Conservation (phyloP, 805 yeast genomes). For the Candida incommunis region DNA sequence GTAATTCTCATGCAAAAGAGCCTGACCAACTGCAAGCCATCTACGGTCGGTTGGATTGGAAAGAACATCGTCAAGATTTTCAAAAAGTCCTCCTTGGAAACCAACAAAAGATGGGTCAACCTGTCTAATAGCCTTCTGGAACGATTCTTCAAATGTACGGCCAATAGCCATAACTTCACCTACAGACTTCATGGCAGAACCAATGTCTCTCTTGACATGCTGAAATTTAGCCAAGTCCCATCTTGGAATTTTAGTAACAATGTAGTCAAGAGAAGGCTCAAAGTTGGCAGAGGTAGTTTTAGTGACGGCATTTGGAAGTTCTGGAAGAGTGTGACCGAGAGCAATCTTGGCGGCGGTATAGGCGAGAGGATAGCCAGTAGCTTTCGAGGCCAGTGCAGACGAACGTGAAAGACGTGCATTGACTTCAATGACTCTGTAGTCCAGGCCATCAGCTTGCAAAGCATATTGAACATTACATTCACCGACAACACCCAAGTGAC, state of each 20-base stretch:
- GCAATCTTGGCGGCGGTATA: conserved; percentile 97
- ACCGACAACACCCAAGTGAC: conserved; percentile 98
- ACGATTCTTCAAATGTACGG: conserved; percentile 93
- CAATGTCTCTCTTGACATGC: conserved; percentile 73
- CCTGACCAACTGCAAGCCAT: conserved; percentile 84
- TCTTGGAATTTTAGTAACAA: conserved; percentile 95
- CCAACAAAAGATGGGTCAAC: conserved; percentile 1
- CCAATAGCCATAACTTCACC: conserved; percentile 99
- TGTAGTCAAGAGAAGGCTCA: conserved; percentile 94
- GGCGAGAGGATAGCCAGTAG: conserved; percentile 97
- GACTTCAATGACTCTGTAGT: conserved; percentile 94
- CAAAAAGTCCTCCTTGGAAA: conserved; percentile 1
- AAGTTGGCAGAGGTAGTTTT: conserved; percentile 90
- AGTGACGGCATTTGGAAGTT: conserved; percentile 86
- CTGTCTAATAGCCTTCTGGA: conserved; percentile 93
- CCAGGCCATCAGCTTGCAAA: conserved; percentile 81
- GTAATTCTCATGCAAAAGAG: conserved; percentile 65
- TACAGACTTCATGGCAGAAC: conserved; percentile 94
- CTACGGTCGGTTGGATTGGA: conserved; percentile 53
- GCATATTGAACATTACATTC: conserved; percentile 98
- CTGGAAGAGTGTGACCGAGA: conserved; percentile 79
- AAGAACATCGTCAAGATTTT: conserved; percentile 55
- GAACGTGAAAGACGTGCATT: conserved; percentile 96
- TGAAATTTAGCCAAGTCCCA: conserved; percentile 97
- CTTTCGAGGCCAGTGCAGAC: conserved; percentile 97